A percentile compares a stretch with the other conserved stretches of the same genome.
phyloP scores from a whole-genome alignment of 441 rosid species.

The Erysimum pusillum region DNA sequence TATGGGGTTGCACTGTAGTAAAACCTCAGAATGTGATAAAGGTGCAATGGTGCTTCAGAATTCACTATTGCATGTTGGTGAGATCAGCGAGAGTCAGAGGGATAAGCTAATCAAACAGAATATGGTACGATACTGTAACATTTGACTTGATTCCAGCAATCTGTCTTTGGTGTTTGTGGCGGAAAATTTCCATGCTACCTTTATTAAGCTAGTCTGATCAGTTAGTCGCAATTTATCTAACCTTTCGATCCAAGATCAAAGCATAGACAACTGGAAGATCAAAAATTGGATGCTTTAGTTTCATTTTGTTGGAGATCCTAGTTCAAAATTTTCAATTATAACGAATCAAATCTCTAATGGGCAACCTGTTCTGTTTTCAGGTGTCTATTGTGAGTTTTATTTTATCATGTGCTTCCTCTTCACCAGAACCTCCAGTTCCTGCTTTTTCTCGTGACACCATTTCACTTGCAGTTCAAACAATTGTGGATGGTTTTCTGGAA shows the following conservation, averaged over 20 bases:
- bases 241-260: conserved; percentile 30
- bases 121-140: conserved; percentile 65
- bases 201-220: conserved; percentile 32
- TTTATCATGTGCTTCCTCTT: conserved; percentile 77
- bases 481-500: conserved; percentile 97
- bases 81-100: conserved; percentile 85
- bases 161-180: conserved; percentile 36
- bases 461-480: conserved; percentile 74
- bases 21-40: conserved; percentile 65
- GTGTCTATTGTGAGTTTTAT: conserved; percentile 92
- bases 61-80: conserved; percentile 72
- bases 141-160: conserved; percentile 34
- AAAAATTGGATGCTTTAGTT: conserved; percentile 28
- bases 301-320: conserved; percentile 32
- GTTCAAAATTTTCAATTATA: conserved; percentile 22
- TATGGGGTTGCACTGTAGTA: conserved; percentile 82
- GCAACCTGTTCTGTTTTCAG: conserved; percentile 51
- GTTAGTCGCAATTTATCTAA: conserved; percentile 12
- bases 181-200: conserved; percentile 7
- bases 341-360: conserved; percentile 24
- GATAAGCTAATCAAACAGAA: conserved; percentile 87
- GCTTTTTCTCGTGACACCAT: conserved; percentile 73
- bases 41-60: conserved; percentile 79
- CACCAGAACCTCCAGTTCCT: conserved; percentile 76
- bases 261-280: conserved; percentile 17